phyloP scores from a whole-genome alignment of 306 rosid genomes.

The Vigna reflexopilosa region DNA sequence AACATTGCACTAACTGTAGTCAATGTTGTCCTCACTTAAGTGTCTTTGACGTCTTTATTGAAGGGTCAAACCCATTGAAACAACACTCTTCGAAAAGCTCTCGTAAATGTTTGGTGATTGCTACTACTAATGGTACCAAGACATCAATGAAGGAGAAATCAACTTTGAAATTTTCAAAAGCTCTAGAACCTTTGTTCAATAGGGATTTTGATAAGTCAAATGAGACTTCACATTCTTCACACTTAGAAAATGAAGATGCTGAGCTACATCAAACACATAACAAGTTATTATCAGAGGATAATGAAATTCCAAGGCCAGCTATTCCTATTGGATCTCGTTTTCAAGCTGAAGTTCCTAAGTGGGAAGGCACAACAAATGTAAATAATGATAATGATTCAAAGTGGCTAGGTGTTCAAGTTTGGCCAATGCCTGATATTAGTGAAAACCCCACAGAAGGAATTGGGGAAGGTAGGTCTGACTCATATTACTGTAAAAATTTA shows the following conservation, averaged over 20 bases:
- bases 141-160: conserved; percentile 11
- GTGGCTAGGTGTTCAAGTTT: conserved; percentile 49
- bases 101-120: too few species aligned
- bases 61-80: conserved; percentile 28
- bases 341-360: conserved; percentile 55
- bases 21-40: background rate
- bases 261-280: background rate
- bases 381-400: conserved; percentile 35
- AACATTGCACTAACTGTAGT: background rate
- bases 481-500: conserved; percentile 44
- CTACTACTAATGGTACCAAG: background rate
- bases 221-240: background rate
- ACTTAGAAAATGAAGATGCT: conserved; percentile 16
- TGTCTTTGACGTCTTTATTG: background rate
- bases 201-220: conserved; percentile 10
- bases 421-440: conserved; percentile 26
- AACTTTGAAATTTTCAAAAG: background rate
- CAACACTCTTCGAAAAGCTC: background rate
- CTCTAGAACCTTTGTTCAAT: conserved; percentile 5
- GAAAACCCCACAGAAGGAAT: conserved; percentile 12
- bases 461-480: conserved; percentile 39
- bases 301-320: conserved; percentile 12
- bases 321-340: conserved; percentile 60
- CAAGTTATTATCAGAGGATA: background rate
- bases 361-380: conserved; percentile 31